Base-by-base conservation (phyloP, 139 green algal species). In the Chlamydomonas schloesseri region DNA sequence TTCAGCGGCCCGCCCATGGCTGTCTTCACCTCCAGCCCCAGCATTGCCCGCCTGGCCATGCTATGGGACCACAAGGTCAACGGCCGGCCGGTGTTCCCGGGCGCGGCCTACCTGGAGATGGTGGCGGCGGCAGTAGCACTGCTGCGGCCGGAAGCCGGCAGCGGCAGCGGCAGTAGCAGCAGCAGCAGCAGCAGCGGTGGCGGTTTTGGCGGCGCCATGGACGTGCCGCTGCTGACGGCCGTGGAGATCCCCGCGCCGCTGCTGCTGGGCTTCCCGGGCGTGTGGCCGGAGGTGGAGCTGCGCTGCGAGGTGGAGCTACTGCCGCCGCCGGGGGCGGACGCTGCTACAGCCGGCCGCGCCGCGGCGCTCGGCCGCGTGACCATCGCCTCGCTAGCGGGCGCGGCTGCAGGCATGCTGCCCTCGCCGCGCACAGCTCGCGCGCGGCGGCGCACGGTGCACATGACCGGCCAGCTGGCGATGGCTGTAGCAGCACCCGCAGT, bases 71-170 rank as follows among this genome's bases (percentile, higher is more conserved):
- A 91, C 72, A 46, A 21, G 2, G 78, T 88, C 1, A 57, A 77
- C 33, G 88, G 83, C 55, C 80, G 83, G 23, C 23, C 81, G 6
- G 24, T 87, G 1, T 87, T 89, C 37, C 90, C 90, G 0, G 83
- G 73, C 24, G 86, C 90, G 0, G 90, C 37, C 3, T 84, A 89
- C 50, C 47, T 91, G 47, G 90, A 89, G 13, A 67, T 81, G 55
- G 83, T 87, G 4, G 80, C 74, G 11, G 69, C 79, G 0, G 83
- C 87, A 6, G 85, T 62, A 36, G 42, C 21, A 18, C 4, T 67
- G 53, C 33, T 62, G 70, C 1, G 69, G 71, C 18, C 31, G 33
- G 65, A 31, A 42, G 68, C 50, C 57, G 65, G 64, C 53, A n/a
- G 46, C 21, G 14, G 34, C 3, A 50, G 68, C 29, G 55, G 65